Evolutionary conservation across 2,329 filamentous ascomycete species (phyloP).

Genomic region (Hymenoscyphus linearis): DNA sequence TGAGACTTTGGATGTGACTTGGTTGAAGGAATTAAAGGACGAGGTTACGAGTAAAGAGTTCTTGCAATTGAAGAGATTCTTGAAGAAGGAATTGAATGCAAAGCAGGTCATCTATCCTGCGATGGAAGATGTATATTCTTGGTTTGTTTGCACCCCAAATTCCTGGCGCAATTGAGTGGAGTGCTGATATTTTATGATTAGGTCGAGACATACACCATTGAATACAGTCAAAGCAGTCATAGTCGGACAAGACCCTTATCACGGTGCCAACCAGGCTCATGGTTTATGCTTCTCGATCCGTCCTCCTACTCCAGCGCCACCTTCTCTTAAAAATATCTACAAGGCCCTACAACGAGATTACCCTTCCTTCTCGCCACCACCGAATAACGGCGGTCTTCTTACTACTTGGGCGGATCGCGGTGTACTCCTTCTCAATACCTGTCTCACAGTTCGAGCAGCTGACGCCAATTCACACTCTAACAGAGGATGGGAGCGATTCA

Average conservation of each 20-base stretch:
- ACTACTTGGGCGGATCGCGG: constrained; percentile 93
- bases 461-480: constrained; percentile 81
- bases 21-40: constrained; percentile 84
- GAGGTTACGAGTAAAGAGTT: constrained; percentile 77
- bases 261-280: constrained; percentile 92
- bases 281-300: constrained; percentile 94
- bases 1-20: constrained; percentile 83
- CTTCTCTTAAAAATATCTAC: constrained; percentile 92
- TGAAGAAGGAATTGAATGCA: constrained; percentile 68
- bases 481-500: constrained; percentile 89
- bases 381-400: constrained; percentile 74
- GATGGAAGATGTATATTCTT: constrained; percentile 85
- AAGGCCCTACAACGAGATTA: constrained; percentile 84
- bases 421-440: constrained; percentile 90
- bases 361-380: constrained; percentile 68
- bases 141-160: constrained; percentile 49
- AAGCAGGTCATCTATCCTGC: constrained; percentile 84
- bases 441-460: constrained; percentile 85
- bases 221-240: constrained; percentile 87
- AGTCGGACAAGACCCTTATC: constrained; percentile 94
- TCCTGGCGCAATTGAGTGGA: constrained; percentile 5
- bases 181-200: constrained; percentile 34
- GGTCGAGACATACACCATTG: constrained; percentile 91
- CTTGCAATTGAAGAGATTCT: constrained; percentile 79
- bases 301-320: constrained; percentile 80